Evolutionary conservation across 2,329 filamentous ascomycete genomes (phyloP).

Genomic region (Aspergillus sp.): DNA sequence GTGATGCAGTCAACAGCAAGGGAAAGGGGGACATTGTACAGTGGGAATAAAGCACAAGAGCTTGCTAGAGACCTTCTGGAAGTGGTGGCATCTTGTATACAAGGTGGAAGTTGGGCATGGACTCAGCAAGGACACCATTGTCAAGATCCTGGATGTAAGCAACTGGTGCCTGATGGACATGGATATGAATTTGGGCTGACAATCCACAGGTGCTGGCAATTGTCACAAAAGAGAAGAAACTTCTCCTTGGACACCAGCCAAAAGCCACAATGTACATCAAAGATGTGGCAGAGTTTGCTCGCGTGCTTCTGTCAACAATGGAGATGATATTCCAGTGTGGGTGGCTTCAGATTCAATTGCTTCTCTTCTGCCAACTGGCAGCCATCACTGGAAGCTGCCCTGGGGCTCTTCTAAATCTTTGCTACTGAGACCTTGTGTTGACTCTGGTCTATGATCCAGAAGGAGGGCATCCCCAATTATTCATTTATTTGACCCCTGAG

Average conservation of each 20-base stretch:
- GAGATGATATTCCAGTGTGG: slow-evolving; percentile 24
- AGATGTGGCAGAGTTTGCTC: slow-evolving; percentile 23
- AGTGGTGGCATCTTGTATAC: slow-evolving; percentile 19
- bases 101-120: slow-evolving; percentile 10
- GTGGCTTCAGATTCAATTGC: slow-evolving; percentile 17
- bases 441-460: slow-evolving; percentile 21
- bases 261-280: slow-evolving; percentile 27
- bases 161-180: slow-evolving; percentile 2
- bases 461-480: slow-evolving; percentile 8
- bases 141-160: slow-evolving; percentile 16
- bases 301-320: slow-evolving; percentile 21
- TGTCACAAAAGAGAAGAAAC: slow-evolving; percentile 17
- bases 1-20: slow-evolving; percentile 8
- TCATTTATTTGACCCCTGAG: slow-evolving; percentile 10
- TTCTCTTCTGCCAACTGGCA: slow-evolving; percentile 18
- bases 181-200: slow-evolving; percentile 6
- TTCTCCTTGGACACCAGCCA: slow-evolving; percentile 12
- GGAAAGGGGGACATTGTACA: slow-evolving; percentile 9
- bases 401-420: slow-evolving; percentile 16
- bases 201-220: slow-evolving; percentile 17
- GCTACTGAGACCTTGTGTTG: slow-evolving; percentile 17
- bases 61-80: slow-evolving; percentile 15
- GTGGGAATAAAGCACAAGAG: slow-evolving; percentile 12
- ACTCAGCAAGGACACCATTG: slow-evolving; percentile 12
- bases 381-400: slow-evolving; percentile 20